These are phyloP conservation scores for Pestalotiopsis sp. DNA, from an alignment of 2,329 filamentous ascomycete genomes.

Conservation along the genomic window DNA sequence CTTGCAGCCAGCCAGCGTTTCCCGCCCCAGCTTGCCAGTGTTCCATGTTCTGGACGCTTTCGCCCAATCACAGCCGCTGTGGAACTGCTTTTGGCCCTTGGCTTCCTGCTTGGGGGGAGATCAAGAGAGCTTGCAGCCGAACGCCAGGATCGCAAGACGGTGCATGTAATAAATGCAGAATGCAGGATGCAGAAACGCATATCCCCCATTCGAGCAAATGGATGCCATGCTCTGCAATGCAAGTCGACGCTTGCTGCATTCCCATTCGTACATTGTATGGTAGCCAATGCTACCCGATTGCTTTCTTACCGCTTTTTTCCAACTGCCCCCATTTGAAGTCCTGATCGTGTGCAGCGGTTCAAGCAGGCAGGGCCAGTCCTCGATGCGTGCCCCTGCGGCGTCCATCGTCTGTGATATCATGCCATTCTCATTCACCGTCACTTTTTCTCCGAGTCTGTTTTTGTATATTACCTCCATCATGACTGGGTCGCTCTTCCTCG, in stretches of 20 bases:
- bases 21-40: background rate
- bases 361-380: too few species aligned
- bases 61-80: background rate
- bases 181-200: background rate
- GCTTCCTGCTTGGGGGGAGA: background rate
- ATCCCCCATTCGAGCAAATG: background rate
- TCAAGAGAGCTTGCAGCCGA: background rate
- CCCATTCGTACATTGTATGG: background rate
- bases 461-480: background rate
- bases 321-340: background rate
- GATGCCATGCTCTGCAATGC: background rate
- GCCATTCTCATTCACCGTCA: background rate
- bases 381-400: too few species aligned
- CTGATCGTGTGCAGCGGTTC: too few species aligned
- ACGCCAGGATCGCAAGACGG: background rate
- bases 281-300: background rate
- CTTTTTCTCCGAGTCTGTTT: background rate
- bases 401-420: background rate
- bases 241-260: background rate
- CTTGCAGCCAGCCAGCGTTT: background rate
- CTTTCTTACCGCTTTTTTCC: conserved; percentile 9
- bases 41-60: background rate
- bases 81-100: conserved; percentile 3
- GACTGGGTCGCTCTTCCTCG: background rate
- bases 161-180: background rate